Conservation (phyloP, 768 basidiomycete species). For the Dentipellis sp. region DNA sequence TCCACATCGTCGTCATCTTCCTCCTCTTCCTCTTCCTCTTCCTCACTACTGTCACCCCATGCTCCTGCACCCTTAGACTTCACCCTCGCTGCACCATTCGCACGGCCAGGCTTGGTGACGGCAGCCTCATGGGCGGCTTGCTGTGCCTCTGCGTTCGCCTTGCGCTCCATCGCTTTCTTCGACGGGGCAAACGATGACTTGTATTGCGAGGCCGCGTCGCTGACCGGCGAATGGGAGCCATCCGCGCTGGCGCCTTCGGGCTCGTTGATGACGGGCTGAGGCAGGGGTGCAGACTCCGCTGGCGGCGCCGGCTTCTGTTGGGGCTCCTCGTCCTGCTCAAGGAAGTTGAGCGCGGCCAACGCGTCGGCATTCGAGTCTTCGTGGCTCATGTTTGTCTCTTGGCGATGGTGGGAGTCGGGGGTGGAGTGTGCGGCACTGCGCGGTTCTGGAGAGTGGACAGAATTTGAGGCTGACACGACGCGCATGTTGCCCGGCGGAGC, state of each 20-base stretch:
- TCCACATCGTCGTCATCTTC: slow-evolving; percentile 59
- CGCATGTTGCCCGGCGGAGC: slow-evolving; percentile 33
- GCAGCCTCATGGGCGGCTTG: slow-evolving; percentile 78
- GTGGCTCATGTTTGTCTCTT: slow-evolving; percentile 5
- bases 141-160: slow-evolving; percentile 75
- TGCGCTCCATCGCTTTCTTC: slow-evolving; percentile 71
- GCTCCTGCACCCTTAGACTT: slow-evolving; percentile 34
- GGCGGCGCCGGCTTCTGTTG: slow-evolving; percentile 21
- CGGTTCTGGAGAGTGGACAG: not conserved
- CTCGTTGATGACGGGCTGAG: slow-evolving; percentile 19
- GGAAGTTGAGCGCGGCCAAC: slow-evolving; percentile 69
- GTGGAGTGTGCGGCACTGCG: slow-evolving; percentile 4
- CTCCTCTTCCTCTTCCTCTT: slow-evolving; percentile 69
- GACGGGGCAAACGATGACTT: slow-evolving; percentile 87
- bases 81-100: slow-evolving; percentile 29
- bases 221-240: slow-evolving; percentile 18
- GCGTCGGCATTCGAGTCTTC: slow-evolving; percentile 60
- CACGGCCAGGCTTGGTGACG: slow-evolving; percentile 62
- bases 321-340: slow-evolving; percentile 40
- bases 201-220: slow-evolving; percentile 31
- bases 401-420: not conserved
- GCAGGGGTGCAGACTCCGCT: slow-evolving; percentile 19
- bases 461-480: not conserved
- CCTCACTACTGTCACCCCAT: slow-evolving; percentile 70
- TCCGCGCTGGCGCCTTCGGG: slow-evolving; percentile 9